A percentile compares a stretch with the other conserved stretches of the same genome.
These are phyloP conservation scores for Grammothele lineata DNA, from an alignment of 768 basidiomycete genomes.

Conservation along the genomic window DNA sequence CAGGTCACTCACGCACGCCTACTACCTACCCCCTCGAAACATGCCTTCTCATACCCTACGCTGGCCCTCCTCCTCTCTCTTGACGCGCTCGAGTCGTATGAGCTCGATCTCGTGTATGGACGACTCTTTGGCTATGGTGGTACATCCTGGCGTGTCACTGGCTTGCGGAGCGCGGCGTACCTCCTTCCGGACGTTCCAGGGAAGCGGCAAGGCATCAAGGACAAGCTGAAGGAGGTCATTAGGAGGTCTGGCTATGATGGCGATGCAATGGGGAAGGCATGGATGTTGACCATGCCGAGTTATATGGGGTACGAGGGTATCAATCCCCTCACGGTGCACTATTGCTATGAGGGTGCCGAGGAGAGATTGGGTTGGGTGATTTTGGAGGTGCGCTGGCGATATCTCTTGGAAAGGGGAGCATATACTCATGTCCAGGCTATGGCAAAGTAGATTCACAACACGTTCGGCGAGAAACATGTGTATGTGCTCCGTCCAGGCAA, in stretches of 20 bases:
- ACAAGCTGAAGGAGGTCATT: conserved; percentile 39
- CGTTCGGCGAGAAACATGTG: conserved; percentile 66
- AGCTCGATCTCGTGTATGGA: conserved; percentile 43
- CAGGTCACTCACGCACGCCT: conserved; percentile 50
- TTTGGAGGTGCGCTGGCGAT: conserved; percentile 45
- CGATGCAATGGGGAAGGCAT: conserved; percentile 37
- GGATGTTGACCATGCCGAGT: conserved; percentile 75
- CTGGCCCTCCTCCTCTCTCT: conserved; percentile 54
- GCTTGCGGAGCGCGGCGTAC: conserved; percentile 37
- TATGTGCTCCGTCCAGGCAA: conserved; percentile 47
- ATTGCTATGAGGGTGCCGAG: conserved; percentile 39
- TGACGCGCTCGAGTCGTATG: conserved; percentile 42
- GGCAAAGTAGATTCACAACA: conserved; percentile 57
- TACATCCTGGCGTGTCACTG: conserved; percentile 38
- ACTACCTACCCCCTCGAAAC: conserved; percentile 41
- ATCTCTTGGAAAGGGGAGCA: no score
- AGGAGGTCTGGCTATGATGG: conserved; percentile 23
- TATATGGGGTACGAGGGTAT: conserved; percentile 65
- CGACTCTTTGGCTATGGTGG: conserved; percentile 55
- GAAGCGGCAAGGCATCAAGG: conserved; percentile 25
- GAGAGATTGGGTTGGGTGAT: conserved; percentile 38
- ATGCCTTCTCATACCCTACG: conserved; percentile 60
- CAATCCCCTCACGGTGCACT: conserved; percentile 69
- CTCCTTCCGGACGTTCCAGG: conserved; percentile 14
- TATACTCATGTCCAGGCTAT: no score